These are phyloP conservation scores for Crithidia sp. DNA, from an alignment of 208 protist species.

Conservation along the genomic window DNA sequence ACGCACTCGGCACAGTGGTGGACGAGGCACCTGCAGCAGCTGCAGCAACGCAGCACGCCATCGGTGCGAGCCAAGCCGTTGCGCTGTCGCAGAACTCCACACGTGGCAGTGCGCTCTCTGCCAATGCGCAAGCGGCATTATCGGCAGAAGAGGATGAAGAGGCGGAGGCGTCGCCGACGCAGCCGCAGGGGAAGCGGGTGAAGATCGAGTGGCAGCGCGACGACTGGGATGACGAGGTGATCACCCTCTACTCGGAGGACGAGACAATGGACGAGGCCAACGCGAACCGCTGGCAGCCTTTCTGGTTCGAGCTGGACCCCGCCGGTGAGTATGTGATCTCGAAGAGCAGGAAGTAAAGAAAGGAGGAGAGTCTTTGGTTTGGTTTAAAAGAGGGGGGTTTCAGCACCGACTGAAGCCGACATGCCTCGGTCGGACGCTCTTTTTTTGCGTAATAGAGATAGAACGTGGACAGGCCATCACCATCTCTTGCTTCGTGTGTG, in stretches of 20 bases:
- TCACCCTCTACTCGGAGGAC: conserved; percentile 79
- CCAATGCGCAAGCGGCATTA: neutral
- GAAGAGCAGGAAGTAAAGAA: conserved; percentile 19
- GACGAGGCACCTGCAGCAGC: conserved; percentile 12
- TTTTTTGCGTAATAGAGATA: no score
- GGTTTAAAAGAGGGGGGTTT: neutral
- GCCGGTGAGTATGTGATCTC: conserved; percentile 40
- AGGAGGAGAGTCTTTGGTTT: neutral
- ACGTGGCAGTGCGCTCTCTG: no score
- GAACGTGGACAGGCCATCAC: no score
- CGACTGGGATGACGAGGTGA: conserved; percentile 79
- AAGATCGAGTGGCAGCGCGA: conserved; percentile 80
- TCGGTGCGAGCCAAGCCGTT: no score
- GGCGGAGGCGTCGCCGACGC: conserved; percentile 1
- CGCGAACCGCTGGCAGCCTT: conserved; percentile 81
- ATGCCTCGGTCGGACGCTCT: no score
- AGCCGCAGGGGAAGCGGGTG: conserved; percentile 24
- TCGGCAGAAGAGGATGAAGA: conserved; percentile 10
- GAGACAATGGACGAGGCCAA: conserved; percentile 74
- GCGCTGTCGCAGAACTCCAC: neutral
- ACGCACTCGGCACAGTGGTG: conserved; percentile 71
- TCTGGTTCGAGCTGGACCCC: conserved; percentile 70
- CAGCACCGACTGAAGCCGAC: no score
- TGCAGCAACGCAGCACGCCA: neutral
- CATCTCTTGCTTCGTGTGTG: no score